Base-by-base conservation (phyloP, 345 rosid species). In the Rhodamnia argentea region DNA sequence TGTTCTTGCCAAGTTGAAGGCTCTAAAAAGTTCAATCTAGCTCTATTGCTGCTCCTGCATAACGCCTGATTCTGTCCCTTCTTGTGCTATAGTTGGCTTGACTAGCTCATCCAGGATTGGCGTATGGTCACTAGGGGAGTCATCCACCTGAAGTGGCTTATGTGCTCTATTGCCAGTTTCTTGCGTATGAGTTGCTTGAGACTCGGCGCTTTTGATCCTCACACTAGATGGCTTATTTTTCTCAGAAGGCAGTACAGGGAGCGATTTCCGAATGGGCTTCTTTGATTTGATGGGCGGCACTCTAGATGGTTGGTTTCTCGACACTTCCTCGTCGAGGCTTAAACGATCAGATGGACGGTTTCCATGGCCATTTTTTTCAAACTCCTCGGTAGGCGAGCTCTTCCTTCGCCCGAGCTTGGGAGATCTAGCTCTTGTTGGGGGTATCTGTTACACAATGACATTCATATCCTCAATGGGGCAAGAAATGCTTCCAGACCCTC, bases 371-470 rank as follows among this genome's bases (percentile, higher is more conserved):
- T 90, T 89, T 90, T 88, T 95, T 89, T 93, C 96, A 52, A 91
- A 74, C 23, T 94, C 97, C 7, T 60, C 85, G 37, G 90, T 52
- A 52, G 92, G 59, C 9, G 91, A 86, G 89, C 89, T 89, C 93
- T 97, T 97, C 88, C 87, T 97, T 84, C 99, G 84, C 56, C 99
- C 99, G 47, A 97, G 95, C 88, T 97, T 97, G 32, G 99, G 99
- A 89, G 99, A 97, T 91, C 94, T 97, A 51, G 99, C 92, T 92
- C 98, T 93, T 64, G 99, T 97, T 75, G 97, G 85, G 23, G 99
- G 99, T 90, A 96, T 92, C 99, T 97, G 89, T 87, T 87, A 85
- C 44, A 50, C 84, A 47, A 24, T 40, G 24, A 86, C 18, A n/a
- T 78, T 53, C 78, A 70, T 70, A 4, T 18, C 18, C 26, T 70